Percentiles rank a stretch among this genome's conserved stretches.
Evolutionary conservation across 768 basidiomycete genomes (phyloP).

Genomic region (Suillus sp.): DNA sequence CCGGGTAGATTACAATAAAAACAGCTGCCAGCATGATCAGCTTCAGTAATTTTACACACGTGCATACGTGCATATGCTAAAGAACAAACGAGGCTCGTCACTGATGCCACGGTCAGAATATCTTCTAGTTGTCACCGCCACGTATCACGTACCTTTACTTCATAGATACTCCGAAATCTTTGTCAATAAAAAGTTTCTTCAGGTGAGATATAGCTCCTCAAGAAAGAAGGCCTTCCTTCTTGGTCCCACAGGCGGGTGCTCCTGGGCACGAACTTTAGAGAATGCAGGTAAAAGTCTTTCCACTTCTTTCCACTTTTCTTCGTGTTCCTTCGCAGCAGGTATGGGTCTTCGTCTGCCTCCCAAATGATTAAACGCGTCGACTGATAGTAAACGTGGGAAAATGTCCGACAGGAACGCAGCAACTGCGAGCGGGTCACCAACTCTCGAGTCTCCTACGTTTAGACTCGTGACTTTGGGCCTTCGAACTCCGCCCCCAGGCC

Average conservation of each 20-base stretch:
- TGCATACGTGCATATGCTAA: neutral
- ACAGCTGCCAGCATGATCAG: neutral
- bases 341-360: slow-evolving; percentile 5
- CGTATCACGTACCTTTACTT: neutral
- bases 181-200: neutral
- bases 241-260: slow-evolving; percentile 2
- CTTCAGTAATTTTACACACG: too few species aligned
- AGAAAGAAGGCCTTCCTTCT: slow-evolving; percentile 7
- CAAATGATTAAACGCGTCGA: slow-evolving; percentile 4
- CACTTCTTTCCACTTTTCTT: slow-evolving; percentile 9
- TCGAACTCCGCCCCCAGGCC: slow-evolving; percentile 5
- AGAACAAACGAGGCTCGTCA: neutral
- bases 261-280: slow-evolving; percentile 9
- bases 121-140: neutral
- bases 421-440: slow-evolving; percentile 4
- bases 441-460: slow-evolving; percentile 9
- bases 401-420: slow-evolving; percentile 9
- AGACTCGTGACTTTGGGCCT: slow-evolving; percentile 5
- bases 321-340: slow-evolving; percentile 7
- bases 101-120: neutral
- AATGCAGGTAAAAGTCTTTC: slow-evolving; percentile 6
- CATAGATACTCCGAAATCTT: neutral
- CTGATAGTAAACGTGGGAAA: slow-evolving; percentile 2
- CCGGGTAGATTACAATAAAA: neutral
- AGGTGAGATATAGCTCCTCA: slow-evolving; percentile 2